These are phyloP conservation scores for Gnomoniopsis sp. DNA, from an alignment of 2,329 filamentous ascomycete species.

Conservation along the genomic window DNA sequence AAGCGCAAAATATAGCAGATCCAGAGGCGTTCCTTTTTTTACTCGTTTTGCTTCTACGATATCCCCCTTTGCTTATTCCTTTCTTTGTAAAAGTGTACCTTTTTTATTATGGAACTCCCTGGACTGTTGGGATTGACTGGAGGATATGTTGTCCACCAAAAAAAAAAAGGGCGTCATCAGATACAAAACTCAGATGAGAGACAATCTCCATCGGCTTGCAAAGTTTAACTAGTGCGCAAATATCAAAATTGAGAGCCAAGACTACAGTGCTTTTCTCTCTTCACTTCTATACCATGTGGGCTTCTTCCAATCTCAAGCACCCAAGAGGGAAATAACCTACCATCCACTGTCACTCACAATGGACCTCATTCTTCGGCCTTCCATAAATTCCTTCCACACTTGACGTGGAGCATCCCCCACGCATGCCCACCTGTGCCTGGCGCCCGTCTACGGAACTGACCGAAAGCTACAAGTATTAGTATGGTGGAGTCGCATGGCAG, in stretches of 20 bases:
- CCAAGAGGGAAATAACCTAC: no score
- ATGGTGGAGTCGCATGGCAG: conserved; percentile 10
- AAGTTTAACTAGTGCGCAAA: no score
- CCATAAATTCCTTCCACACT: conserved; percentile 1
- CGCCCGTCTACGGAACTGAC: conserved; percentile 15
- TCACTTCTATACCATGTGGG: no score
- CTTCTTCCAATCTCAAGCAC: no score
- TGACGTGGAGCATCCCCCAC: neutral
- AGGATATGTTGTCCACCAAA: neutral
- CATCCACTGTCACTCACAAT: no score
- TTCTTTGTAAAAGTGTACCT: neutral
- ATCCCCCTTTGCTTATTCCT: neutral
- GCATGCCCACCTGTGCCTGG: neutral
- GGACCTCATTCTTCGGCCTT: conserved; percentile 1
- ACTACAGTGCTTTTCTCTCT: no score
- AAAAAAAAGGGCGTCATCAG: neutral
- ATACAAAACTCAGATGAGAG: neutral
- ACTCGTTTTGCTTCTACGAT: neutral
- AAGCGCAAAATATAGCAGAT: conserved; percentile 6
- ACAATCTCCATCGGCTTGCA: no score
- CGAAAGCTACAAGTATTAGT: neutral
- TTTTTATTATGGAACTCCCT: neutral
- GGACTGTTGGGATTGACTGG: neutral
- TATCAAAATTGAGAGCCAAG: no score
- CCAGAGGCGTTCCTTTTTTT: conserved; percentile 3